Conservation (phyloP, 805 yeast species). For the Lipomyces sp. region DNA sequence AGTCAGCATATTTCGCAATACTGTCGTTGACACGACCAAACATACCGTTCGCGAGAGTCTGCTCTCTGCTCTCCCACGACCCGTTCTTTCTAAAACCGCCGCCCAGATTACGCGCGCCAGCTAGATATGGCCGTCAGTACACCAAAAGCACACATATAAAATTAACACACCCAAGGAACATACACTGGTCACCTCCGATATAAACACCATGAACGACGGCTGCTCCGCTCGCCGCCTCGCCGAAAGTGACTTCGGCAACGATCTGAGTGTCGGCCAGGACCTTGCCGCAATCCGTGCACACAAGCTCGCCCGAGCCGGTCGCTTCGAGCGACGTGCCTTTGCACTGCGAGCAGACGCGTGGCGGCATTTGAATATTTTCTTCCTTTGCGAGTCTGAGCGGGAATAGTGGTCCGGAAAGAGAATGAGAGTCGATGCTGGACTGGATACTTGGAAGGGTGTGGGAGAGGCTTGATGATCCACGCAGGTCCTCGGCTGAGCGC, state of each 20-base stretch:
- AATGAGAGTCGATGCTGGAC: too few relatives aligned
- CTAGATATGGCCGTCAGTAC: conserved; percentile 6
- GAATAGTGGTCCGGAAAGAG: too few relatives aligned
- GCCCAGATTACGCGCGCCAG: conserved; percentile 35
- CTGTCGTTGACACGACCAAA: too few relatives aligned
- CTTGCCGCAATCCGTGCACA: conserved; percentile 79
- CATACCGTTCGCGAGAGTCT: conserved; percentile 70
- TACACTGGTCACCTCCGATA: conserved; percentile 76
- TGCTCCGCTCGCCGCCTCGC: conserved; percentile 89
- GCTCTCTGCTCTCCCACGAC: conserved; percentile 72
- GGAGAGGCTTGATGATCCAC: background rate
- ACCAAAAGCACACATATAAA: background rate
- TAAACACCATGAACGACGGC: conserved; percentile 95
- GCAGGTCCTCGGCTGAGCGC: background rate
- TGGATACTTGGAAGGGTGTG: too few relatives aligned
- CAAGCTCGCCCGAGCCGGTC: conserved; percentile 49
- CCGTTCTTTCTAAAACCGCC: conserved; percentile 45
- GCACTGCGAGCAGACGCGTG: conserved; percentile 21
- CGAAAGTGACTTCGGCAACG: conserved; percentile 92
- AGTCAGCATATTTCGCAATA: background rate
- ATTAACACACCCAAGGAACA: conserved; percentile 1
- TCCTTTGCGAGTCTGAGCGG: background rate
- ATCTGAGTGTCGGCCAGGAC: conserved; percentile 91
- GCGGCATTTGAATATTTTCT: conserved; percentile 16
- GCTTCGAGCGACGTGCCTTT: conserved; percentile 25